phyloP scores from a whole-genome alignment of 2,329 filamentous ascomycete species.

The Coniochaeta sp. region DNA sequence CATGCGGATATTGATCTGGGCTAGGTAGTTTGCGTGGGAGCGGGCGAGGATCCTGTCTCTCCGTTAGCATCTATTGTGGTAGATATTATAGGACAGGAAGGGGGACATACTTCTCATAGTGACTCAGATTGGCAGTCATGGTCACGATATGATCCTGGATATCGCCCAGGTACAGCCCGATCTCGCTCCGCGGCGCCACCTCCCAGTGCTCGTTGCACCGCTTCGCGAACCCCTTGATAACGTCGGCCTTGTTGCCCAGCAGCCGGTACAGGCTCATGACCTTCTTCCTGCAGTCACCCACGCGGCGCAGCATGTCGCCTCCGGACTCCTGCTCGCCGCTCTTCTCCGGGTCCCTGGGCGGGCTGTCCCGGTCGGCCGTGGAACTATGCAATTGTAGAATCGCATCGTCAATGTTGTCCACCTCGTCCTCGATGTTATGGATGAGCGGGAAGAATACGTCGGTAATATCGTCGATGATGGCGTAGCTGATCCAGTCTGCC shows the following conservation, averaged over 20 bases:
- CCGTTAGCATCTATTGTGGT: neutral
- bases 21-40: slow-evolving; percentile 95
- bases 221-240: slow-evolving; percentile 98
- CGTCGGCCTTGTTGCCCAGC: slow-evolving; percentile 94
- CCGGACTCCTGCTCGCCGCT: slow-evolving; percentile 40
- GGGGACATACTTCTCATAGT: slow-evolving; percentile 79
- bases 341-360: slow-evolving; percentile 33
- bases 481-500: slow-evolving; percentile 97
- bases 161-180: slow-evolving; percentile 94
- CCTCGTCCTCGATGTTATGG: slow-evolving; percentile 87
- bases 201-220: slow-evolving; percentile 98
- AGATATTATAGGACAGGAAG: neutral
- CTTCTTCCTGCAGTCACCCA: slow-evolving; percentile 92
- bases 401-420: slow-evolving; percentile 91
- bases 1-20: slow-evolving; percentile 98
- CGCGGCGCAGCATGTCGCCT: slow-evolving; percentile 81
- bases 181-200: slow-evolving; percentile 88
- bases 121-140: slow-evolving; percentile 92
- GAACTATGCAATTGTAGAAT: slow-evolving; percentile 77
- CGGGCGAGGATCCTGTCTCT: slow-evolving; percentile 69
- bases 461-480: slow-evolving; percentile 96
- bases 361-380: slow-evolving; percentile 28
- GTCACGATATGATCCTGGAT: slow-evolving; percentile 99
- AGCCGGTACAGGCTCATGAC: slow-evolving; percentile 94
- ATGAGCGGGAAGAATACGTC: slow-evolving; percentile 93